These are phyloP conservation scores for Leucocoprinus leucothites DNA, from an alignment of 768 basidiomycete species.

Conservation along the genomic window DNA sequence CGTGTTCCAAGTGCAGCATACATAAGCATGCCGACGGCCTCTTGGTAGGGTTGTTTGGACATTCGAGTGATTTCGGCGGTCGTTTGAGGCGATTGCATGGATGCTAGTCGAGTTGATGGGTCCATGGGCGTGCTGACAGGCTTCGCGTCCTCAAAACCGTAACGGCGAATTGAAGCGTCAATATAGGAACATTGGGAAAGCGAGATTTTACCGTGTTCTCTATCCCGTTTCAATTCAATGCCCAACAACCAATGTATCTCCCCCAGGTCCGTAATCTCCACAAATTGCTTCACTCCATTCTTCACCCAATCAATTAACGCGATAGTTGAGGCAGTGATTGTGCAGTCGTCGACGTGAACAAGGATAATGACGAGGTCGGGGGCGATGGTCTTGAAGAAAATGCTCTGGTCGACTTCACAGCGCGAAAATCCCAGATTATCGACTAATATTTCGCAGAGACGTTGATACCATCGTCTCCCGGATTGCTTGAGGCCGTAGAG, in stretches of 20 bases:
- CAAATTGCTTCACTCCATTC: too few relatives aligned
- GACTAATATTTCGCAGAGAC: too few relatives aligned
- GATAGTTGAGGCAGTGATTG: conserved; percentile 17
- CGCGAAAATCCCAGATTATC: too few relatives aligned
- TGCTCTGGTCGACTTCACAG: too few relatives aligned
- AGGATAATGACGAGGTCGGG: conserved; percentile 18
- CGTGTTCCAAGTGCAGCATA: conserved; percentile 3
- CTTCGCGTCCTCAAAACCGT: conserved; percentile 20
- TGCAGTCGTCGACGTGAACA: conserved; percentile 32
- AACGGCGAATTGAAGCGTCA: conserved; percentile 21
- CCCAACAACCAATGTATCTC: too few relatives aligned
- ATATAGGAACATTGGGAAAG: conserved; percentile 29
- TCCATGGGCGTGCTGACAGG: conserved; percentile 23
- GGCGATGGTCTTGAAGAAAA: too few relatives aligned
- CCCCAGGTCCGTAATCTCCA: too few relatives aligned
- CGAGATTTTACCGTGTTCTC: not conserved
- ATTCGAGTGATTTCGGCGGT: conserved; percentile 5
- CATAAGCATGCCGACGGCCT: conserved; percentile 6
- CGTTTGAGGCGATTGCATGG: too few relatives aligned
- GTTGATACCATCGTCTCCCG: too few relatives aligned
- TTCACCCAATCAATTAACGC: not conserved
- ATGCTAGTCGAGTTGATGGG: too few relatives aligned
- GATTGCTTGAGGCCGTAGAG: too few relatives aligned
- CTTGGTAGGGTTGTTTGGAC: not conserved
- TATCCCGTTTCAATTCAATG: not conserved